phyloP scores from a whole-genome alignment of 2,329 filamentous ascomycete species.

The Neofusicoccum umdonicola region DNA sequence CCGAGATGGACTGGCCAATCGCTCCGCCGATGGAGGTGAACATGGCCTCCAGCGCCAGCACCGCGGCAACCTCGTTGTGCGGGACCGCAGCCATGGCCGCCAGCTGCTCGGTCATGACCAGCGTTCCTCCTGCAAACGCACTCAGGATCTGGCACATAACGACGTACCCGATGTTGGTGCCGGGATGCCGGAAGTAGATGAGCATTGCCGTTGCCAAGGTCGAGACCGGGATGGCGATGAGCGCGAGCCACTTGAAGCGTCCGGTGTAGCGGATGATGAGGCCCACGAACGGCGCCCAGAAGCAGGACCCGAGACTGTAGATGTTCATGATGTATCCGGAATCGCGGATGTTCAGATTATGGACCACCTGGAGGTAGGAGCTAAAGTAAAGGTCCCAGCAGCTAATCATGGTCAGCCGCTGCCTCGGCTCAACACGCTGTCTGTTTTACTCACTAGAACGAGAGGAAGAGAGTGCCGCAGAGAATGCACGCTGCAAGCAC shows the following conservation, averaged over 20 bases:
- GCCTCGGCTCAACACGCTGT: too few relatives aligned
- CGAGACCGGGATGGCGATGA: slow-evolving; percentile 23
- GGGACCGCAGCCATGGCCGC: slow-evolving; percentile 17
- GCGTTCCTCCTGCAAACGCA: slow-evolving; percentile 30
- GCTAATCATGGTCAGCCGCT: neutral
- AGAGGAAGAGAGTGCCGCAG: slow-evolving; percentile 20
- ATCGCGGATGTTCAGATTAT: slow-evolving; percentile 21
- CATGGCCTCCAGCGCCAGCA: slow-evolving; percentile 61
- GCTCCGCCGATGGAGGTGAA: slow-evolving; percentile 53
- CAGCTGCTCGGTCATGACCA: slow-evolving; percentile 21
- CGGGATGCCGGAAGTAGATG: slow-evolving; percentile 31
- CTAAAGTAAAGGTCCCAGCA: slow-evolving; percentile 33
- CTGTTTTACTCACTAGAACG: neutral
- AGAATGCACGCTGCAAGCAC: slow-evolving; percentile 58
- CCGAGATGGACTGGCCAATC: slow-evolving; percentile 49
- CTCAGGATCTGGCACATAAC: slow-evolving; percentile 33
- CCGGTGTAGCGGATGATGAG: slow-evolving; percentile 17
- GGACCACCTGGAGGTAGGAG: slow-evolving; percentile 33
- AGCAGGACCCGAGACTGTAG: slow-evolving; percentile 28
- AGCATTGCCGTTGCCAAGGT: slow-evolving; percentile 30
- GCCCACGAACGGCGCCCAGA: slow-evolving; percentile 24
- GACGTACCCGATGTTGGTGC: slow-evolving; percentile 29
- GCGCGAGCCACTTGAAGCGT: slow-evolving; percentile 20
- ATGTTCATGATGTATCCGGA: slow-evolving; percentile 29
- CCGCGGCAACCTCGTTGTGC: slow-evolving; percentile 60